Percentiles rank a stretch among this genome's conserved stretches.
These are phyloP conservation scores for Acacia crassicarpa DNA, from an alignment of 306 rosid species.

Conservation along the genomic window DNA sequence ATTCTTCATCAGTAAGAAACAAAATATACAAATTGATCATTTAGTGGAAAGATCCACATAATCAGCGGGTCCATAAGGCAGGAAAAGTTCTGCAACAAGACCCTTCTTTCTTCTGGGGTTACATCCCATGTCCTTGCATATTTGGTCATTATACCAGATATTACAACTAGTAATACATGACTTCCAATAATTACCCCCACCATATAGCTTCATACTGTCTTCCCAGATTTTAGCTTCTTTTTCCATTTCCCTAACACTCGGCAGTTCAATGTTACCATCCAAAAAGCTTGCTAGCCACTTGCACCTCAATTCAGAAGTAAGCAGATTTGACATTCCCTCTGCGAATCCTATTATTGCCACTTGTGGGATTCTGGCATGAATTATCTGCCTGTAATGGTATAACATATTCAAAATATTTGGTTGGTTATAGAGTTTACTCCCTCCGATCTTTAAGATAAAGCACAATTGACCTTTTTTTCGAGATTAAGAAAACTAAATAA, in stretches of 20 bases:
- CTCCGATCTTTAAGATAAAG: too few relatives aligned
- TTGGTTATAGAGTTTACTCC: background rate
- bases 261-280: conserved; percentile 47
- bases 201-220: conserved; percentile 31
- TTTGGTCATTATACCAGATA: conserved; percentile 49
- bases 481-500: too few relatives aligned
- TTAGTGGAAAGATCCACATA: conserved; percentile 36
- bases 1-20: background rate
- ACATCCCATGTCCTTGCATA: conserved; percentile 51
- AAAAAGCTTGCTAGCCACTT: conserved; percentile 49
- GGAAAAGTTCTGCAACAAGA: conserved; percentile 31
- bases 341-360: conserved; percentile 48
- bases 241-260: conserved; percentile 48
- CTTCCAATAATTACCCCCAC: conserved; percentile 29
- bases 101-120: conserved; percentile 47
- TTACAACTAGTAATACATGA: conserved; percentile 28
- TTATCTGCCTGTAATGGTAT: conserved; percentile 33
- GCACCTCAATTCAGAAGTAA: conserved; percentile 36
- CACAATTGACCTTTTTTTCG: too few relatives aligned
- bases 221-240: conserved; percentile 45
- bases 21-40: background rate
- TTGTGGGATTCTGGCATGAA: conserved; percentile 46
- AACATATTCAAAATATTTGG: background rate
- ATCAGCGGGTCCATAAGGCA: conserved; percentile 47
- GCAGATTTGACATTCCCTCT: conserved; percentile 40